Conservation (phyloP, 75 land plant species). For the Chamaecyparis obtusa region DNA sequence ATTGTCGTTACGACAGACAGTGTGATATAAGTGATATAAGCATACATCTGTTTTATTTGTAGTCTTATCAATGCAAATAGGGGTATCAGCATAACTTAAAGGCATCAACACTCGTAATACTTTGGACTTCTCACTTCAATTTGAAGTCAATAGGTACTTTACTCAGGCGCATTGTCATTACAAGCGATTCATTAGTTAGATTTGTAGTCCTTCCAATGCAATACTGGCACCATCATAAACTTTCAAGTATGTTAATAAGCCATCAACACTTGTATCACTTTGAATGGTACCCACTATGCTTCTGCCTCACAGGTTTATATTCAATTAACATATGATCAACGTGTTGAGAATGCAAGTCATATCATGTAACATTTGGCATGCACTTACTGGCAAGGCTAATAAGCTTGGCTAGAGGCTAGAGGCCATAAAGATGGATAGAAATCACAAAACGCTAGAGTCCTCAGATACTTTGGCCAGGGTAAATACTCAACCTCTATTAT, state of each 20-base stretch:
- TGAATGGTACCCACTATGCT: not conserved
- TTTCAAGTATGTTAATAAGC: not conserved
- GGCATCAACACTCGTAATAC: no score
- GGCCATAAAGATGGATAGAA: not conserved
- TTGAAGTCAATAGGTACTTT: not conserved
- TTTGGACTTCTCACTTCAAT: not conserved
- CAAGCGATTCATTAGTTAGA: not conserved
- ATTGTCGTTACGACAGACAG: not conserved
- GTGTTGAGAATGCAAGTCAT: no score
- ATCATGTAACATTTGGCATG: not conserved
- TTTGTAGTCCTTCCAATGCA: not conserved
- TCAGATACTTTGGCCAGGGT: not conserved
- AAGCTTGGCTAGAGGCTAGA: not conserved
- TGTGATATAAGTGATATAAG: no score
- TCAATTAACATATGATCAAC: no score
- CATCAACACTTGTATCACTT: no score
- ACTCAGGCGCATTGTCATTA: not conserved
- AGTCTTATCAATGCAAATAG: not conserved
- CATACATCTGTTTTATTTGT: not conserved
- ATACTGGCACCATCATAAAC: not conserved
- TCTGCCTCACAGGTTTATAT: not conserved
- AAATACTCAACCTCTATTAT: not conserved
- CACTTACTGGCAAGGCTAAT: not conserved
- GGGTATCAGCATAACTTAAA: not conserved
- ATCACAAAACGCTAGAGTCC: not conserved